Evolutionary conservation across 2,329 filamentous ascomycete genomes (phyloP).

Genomic region (Scedosporium boydii): DNA sequence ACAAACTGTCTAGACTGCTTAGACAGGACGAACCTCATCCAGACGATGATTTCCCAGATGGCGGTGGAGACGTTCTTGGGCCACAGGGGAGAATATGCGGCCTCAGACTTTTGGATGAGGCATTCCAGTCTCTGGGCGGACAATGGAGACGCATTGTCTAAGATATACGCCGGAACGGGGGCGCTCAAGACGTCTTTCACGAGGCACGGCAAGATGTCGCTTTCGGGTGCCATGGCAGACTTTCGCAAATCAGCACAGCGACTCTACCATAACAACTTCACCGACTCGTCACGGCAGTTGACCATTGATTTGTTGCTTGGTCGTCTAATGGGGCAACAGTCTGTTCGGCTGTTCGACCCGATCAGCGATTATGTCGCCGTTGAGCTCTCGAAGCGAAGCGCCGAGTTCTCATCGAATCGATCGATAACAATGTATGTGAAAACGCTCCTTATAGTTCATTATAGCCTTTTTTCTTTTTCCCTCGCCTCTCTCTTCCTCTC

Average conservation of each 20-base stretch:
- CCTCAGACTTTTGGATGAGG: constrained; percentile 79
- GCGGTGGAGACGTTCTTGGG: constrained; percentile 75
- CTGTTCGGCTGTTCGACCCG: constrained; percentile 84
- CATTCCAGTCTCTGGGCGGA: constrained; percentile 95
- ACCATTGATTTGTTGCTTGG: constrained; percentile 92
- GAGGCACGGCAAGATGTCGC: constrained; percentile 86
- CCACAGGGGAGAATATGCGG: constrained; percentile 60
- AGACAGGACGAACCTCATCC: constrained; percentile 90
- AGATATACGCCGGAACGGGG: constrained; percentile 93
- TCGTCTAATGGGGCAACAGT: constrained; percentile 69
- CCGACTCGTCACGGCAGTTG: constrained; percentile 84
- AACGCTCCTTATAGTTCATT: too few species aligned
- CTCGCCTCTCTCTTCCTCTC: too few species aligned
- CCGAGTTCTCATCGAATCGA: constrained; percentile 67
- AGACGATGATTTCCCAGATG: constrained; percentile 92
- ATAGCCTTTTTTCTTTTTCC: too few species aligned
- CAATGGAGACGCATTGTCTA: constrained; percentile 87
- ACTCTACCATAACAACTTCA: constrained; percentile 95
- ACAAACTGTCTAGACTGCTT: constrained; percentile 96
- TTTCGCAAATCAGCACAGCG: constrained; percentile 88
- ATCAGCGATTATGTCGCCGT: constrained; percentile 82
- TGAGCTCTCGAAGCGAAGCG: constrained; percentile 59
- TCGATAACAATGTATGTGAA: constrained; percentile 61
- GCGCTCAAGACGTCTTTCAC: constrained; percentile 95
- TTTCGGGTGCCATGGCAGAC: constrained; percentile 90